Percentiles rank a stretch among this genome's conserved stretches.
These are phyloP conservation scores for Lactarius quietus DNA, from an alignment of 768 basidiomycete genomes.

Conservation along the genomic window DNA sequence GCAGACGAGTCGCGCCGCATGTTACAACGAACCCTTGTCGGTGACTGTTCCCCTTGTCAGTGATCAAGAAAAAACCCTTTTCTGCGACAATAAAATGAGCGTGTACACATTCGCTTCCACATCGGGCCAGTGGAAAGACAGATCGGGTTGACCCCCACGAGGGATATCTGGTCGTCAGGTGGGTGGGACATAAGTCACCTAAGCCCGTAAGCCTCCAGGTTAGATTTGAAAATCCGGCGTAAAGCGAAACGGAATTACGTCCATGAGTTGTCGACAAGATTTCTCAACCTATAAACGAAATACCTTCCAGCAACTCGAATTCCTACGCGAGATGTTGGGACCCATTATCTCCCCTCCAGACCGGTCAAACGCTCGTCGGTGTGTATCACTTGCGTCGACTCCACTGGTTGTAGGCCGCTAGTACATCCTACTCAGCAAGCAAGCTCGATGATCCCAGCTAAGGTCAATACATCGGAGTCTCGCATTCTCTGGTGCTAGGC, in stretches of 20 bases:
- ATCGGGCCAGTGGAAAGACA: too few relatives aligned
- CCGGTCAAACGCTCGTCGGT: neutral
- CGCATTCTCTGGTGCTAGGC: neutral
- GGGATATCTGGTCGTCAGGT: slow-evolving; percentile 40
- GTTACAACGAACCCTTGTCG: neutral
- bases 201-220: slow-evolving; percentile 32
- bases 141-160: slow-evolving; percentile 33
- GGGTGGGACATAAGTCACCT: slow-evolving; percentile 34
- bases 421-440: neutral
- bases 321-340: slow-evolving; percentile 21
- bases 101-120: neutral
- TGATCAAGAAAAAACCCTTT: too few relatives aligned
- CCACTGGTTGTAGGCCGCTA: too few relatives aligned
- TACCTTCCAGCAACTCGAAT: slow-evolving; percentile 34
- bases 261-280: slow-evolving; percentile 36
- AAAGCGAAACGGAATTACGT: slow-evolving; percentile 30
- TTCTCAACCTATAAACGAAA: slow-evolving; percentile 30
- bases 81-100: neutral
- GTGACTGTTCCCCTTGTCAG: too few relatives aligned
- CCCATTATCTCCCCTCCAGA: neutral
- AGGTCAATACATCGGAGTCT: neutral
- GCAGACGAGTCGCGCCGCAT: neutral
- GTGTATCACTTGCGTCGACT: neutral
- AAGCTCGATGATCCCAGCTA: neutral
- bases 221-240: slow-evolving; percentile 24